A percentile compares a stretch with the other conserved stretches of the same genome.
Evolutionary conservation across 2,329 filamentous ascomycete species (phyloP).

Genomic region (Tolypocladium amazonense): DNA sequence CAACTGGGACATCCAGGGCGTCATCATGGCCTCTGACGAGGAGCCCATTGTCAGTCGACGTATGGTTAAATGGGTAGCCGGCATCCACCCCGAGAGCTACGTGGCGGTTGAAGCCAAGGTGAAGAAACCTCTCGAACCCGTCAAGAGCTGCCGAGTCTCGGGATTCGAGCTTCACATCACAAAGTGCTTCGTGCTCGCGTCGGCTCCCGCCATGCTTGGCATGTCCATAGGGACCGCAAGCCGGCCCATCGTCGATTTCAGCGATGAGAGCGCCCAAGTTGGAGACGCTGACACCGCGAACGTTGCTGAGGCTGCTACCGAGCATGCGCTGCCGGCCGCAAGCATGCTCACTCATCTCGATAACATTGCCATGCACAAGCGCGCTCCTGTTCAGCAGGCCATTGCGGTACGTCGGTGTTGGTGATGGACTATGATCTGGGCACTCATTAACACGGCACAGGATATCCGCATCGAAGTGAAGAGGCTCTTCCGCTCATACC

Average conservation of each 20-base stretch:
- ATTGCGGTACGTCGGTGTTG: slow-evolving; percentile 34
- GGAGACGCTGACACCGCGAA: slow-evolving; percentile 17
- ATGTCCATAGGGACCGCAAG: slow-evolving; percentile 47
- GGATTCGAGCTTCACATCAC: slow-evolving; percentile 79
- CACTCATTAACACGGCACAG: too few relatives aligned
- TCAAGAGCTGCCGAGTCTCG: slow-evolving; percentile 76
- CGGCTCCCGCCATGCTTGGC: slow-evolving; percentile 45
- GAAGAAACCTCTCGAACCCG: slow-evolving; percentile 71
- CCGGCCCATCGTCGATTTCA: slow-evolving; percentile 45
- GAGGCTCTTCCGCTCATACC: slow-evolving; percentile 68
- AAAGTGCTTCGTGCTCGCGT: slow-evolving; percentile 70
- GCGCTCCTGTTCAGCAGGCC: slow-evolving; percentile 82
- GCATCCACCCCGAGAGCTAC: slow-evolving; percentile 68
- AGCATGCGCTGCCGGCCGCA: slow-evolving; percentile 50
- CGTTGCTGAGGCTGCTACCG: slow-evolving; percentile 30
- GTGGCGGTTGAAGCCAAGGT: slow-evolving; percentile 73
- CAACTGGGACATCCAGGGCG: slow-evolving; percentile 71
- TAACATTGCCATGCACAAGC: slow-evolving; percentile 87
- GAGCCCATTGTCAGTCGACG: slow-evolving; percentile 50
- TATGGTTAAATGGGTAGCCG: slow-evolving; percentile 89
- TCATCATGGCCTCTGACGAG: slow-evolving; percentile 40
- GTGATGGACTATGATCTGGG: too few relatives aligned
- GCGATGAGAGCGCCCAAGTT: slow-evolving; percentile 38
- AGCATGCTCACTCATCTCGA: slow-evolving; percentile 77
- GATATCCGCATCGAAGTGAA: slow-evolving; percentile 16